Base-by-base conservation (phyloP, 23 red algal genomes). In the Gracilaria domingensis region DNA sequence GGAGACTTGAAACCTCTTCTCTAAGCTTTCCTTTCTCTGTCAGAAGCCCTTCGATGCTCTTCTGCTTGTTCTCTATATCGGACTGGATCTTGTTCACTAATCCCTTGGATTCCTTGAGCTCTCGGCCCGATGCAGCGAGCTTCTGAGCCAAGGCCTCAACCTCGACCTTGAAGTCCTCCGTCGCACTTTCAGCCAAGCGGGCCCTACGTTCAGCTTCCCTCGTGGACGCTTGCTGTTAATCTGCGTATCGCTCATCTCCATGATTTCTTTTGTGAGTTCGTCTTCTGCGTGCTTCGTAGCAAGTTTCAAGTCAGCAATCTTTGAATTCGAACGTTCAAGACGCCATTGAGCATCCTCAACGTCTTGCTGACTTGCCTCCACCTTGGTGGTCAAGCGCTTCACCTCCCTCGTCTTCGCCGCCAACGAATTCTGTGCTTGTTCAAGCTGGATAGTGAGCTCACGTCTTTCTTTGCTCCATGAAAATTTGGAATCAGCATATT, bases 271-370 rank as follows among this genome's bases (percentile, higher is more conserved):
- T 12, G 47, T 89, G 47, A 79, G 72, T 18, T 89, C 72, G 18
- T 80, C 55, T 33, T 89, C 86, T 6, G 74, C 74, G 0, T 78
- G 57, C 49, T 78, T 78, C 12, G 86, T 70, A 39, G 86, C 40
- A 9, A 20, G 33, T 64, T 89, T 89, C 48, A 89, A 45, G 61
- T 80, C 86, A 2, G 86, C 42, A 3, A 89, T 80, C 70, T 89
- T 89, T 35, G 72, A 51, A 4, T 89, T 38, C 12, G 86, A 70
- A 37, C 86, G 58, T 35, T 89, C 86, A 60, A 89, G 86, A 20
- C 77, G 86, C 86, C 86, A 89, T 9, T 89, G 79, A 12, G 74
- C 49, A 42, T 89, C 86, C 17, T 89, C 86, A 14, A 89, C 74
- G 59, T 89, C 86, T 14, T 78, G 72, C 21, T 70, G 69, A 38